These are phyloP conservation scores for Beauveria brongniartii DNA, from an alignment of 2,329 filamentous ascomycete genomes.

Conservation along the genomic window DNA sequence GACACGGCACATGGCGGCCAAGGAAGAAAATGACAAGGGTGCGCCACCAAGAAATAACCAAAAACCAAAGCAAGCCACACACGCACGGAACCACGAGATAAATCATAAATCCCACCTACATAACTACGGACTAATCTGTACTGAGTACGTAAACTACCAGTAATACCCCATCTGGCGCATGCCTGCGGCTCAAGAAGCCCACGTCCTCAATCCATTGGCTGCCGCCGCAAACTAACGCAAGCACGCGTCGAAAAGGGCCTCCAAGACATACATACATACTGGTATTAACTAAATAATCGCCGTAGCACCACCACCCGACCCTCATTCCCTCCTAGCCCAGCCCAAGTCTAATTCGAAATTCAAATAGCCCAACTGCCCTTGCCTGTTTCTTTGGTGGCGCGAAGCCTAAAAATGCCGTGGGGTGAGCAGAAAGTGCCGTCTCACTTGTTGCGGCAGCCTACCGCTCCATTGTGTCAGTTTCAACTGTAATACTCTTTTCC, in stretches of 20 bases:
- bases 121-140: too few relatives aligned
- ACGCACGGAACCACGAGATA: not conserved
- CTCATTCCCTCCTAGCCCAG: not conserved
- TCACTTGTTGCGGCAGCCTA: too few relatives aligned
- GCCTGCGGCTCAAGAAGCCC: not conserved
- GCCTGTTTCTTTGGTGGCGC: too few relatives aligned
- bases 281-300: not conserved
- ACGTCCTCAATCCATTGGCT: slow-evolving; percentile 8
- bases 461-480: too few relatives aligned
- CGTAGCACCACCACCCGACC: not conserved
- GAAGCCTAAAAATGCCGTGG: too few relatives aligned
- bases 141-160: not conserved
- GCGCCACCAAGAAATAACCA: not conserved
- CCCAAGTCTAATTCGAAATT: not conserved
- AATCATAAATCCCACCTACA: too few relatives aligned
- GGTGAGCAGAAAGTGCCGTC: too few relatives aligned
- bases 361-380: not conserved
- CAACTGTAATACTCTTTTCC: too few relatives aligned
- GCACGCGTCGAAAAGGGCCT: not conserved
- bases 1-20: not conserved
- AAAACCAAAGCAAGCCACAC: not conserved
- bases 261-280: not conserved
- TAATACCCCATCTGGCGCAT: not conserved
- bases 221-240: not conserved
- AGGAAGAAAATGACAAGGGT: not conserved